Percentiles rank a stretch among this genome's conserved stretches.
Conservation (phyloP, 2,329 filamentous ascomycete species). For the Huntiella bhutanensis region DNA sequence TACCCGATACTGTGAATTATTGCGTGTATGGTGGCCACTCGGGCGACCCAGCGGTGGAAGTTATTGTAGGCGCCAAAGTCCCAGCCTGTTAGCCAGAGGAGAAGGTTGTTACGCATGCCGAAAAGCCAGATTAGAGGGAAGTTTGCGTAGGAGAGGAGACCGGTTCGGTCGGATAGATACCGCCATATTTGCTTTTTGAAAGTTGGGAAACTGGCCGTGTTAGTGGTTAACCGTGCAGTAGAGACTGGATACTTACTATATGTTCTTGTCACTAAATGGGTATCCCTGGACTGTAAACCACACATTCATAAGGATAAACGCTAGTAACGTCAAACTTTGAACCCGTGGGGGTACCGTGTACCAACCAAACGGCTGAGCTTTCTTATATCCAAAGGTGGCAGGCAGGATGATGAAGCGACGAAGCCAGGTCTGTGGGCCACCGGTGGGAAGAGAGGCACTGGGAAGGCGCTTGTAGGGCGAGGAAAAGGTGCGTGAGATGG, state of each 20-base stretch:
- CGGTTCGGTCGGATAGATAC: conserved; percentile 43
- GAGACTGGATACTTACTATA: conserved; percentile 20
- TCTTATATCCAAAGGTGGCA: conserved; percentile 25
- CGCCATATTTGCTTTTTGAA: conserved; percentile 23
- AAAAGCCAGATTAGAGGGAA: conserved; percentile 49
- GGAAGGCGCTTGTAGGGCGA: background rate
- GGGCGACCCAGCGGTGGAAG: conserved; percentile 48
- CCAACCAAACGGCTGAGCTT: conserved; percentile 26
- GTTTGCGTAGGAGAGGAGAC: conserved; percentile 43
- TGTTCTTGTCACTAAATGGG: conserved; percentile 19
- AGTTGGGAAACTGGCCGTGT: conserved; percentile 18
- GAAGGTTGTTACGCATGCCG: conserved; percentile 44
- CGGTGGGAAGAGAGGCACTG: background rate
- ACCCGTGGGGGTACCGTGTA: conserved; percentile 25
- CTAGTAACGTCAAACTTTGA: conserved; percentile 23
- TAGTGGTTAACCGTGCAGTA: background rate
- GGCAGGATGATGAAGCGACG: conserved; percentile 20
- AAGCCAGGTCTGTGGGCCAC: conserved; percentile 15
- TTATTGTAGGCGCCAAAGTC: conserved; percentile 46
- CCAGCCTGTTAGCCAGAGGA: conserved; percentile 51
- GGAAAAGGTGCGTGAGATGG: background rate
- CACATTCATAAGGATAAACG: conserved; percentile 23
- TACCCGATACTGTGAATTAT: conserved; percentile 45
- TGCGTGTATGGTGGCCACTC: conserved; percentile 41
- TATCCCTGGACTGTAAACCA: conserved; percentile 21